Base-by-base conservation (phyloP, 192 early-diverging fungal genomes). In the Coemansia reversa region DNA sequence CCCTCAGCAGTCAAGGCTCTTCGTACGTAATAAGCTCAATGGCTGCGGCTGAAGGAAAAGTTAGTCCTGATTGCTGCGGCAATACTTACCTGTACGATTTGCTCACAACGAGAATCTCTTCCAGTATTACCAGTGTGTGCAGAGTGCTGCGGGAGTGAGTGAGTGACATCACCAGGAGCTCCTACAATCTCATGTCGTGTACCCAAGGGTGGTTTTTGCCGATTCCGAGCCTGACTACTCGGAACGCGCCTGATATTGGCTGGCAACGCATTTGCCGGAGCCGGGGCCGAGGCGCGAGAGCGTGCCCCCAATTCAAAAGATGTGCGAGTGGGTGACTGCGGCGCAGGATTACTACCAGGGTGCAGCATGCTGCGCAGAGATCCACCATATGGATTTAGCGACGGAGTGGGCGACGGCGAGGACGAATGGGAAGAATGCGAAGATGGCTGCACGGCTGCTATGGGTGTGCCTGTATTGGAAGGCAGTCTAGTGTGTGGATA, bases 371-470 rank as follows among this genome's bases (percentile, higher is more conserved):
- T 54, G 66, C 75, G 75, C 42, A 69, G 28, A 1, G 75, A 60
- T 2, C 69, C 69, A 1, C 66, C 60, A 32, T 72, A 78, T 14
- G 69, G 75, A 51, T 72, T 74, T 4, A 79, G 63, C 16, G 76
- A 74, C n/a, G 75, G 65, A 42, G 76, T 70, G 12, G 77, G 76
- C 42, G 76, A 74, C 25, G 68, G 62, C 52, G 77, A 79, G 23
- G 77, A 79, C 29, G 75, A 77, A 27, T 69, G 57, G 39, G 70
- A 67, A 20, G 75, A 78, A 4, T 61, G 67, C 5, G 52, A 67
- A 1, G 61, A 70, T 7, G 64, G 57, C 1, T 63, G 39, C 8
- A 22, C 64, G 5, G 60, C 52, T 12, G 39, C 59, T 22, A 61
- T 33, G n/a, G 64, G 61, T 29, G 71, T 55, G 27, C 60, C 65